Base-by-base conservation (phyloP, 2,329 filamentous ascomycete species). In the Geosmithia morbida region DNA sequence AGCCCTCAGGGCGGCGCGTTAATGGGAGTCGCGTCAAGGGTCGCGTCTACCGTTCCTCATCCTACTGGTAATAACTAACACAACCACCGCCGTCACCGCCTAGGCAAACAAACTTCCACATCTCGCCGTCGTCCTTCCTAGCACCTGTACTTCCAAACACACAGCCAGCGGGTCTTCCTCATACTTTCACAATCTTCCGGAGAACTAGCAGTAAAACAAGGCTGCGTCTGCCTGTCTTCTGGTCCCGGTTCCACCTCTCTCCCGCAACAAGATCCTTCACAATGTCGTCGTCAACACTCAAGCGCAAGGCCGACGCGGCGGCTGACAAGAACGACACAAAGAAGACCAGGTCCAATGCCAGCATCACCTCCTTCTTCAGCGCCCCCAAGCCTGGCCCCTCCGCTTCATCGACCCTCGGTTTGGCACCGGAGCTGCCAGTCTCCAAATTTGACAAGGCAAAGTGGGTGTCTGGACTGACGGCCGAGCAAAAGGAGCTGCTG, bases 311-410 rank as follows among this genome's bases (percentile, higher is more conserved):
- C 42, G 69, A 64, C 48, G 66, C 70, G 48, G 58, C 70, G 19
- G 54, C 64, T 6, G 58, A 65, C 11, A 63, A 62, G 26, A 53
- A 61, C 0, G 78, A 82, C 42, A 58, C 71, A 43, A 89, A 89
- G 63, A 89, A 88, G 61, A 60, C 79, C 49, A 87, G 83, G 64
- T 70, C 75, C 47, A 83, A 92, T 58, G 79, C 73, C 51, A 88
- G 74, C 67, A 94, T 98, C 59, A 89, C 83, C 26, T 85, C 87
- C 16, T 97, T 97, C 72, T 97, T 98, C 58, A 77, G 79, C 14
- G 71, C 77, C 17, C 81, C 87, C 6, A 85, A 83, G 60, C 56
- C 67, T 16, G 54, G 60, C 11, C 58, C 59, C 19, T 58, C 55
- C 47, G 64, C 59, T 54, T 48, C 59, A 13, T 22, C 26, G 26